Conservation (phyloP, 192 early-diverging fungal genomes). For the Irineochytrium annulatum region DNA sequence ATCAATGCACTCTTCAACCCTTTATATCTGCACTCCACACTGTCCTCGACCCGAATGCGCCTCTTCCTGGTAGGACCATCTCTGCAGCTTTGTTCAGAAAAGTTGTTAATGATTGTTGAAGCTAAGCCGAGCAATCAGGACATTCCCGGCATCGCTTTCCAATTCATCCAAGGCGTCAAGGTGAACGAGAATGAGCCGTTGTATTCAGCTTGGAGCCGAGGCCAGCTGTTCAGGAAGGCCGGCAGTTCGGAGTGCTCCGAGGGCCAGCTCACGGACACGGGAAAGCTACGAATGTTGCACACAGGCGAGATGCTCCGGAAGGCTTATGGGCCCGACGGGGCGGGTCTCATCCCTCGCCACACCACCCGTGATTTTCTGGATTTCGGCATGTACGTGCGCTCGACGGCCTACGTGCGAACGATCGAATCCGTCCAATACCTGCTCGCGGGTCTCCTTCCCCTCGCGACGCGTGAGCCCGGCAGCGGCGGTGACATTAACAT, state of each 20-base stretch:
- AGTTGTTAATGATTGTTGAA: too few species aligned
- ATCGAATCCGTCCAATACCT: constrained; percentile 67
- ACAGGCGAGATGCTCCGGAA: neutral
- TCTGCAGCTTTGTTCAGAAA: too few species aligned
- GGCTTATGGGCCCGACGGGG: neutral
- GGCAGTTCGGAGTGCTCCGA: neutral
- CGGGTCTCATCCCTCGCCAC: neutral
- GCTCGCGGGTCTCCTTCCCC: constrained; percentile 58
- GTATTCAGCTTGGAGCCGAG: neutral
- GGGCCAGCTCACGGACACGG: neutral
- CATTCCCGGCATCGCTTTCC: neutral
- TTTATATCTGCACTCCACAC: too few species aligned
- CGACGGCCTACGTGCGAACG: constrained; percentile 56
- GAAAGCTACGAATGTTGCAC: neutral
- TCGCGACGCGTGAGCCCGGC: constrained; percentile 10
- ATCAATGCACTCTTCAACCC: too few species aligned
- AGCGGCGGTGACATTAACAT: constrained; percentile 1
- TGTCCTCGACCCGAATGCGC: neutral
- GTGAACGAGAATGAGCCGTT: neutral
- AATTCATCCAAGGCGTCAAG: constrained; percentile 1
- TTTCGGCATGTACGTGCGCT: constrained; percentile 48
- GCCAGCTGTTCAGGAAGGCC: neutral
- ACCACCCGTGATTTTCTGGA: constrained; percentile 1
- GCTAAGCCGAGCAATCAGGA: too few species aligned
- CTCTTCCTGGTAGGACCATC: neutral